Evolutionary conservation across 768 basidiomycete genomes (phyloP), one percentile per base, ranked within the genome.

Genomic region (Russula sp.): DNA sequence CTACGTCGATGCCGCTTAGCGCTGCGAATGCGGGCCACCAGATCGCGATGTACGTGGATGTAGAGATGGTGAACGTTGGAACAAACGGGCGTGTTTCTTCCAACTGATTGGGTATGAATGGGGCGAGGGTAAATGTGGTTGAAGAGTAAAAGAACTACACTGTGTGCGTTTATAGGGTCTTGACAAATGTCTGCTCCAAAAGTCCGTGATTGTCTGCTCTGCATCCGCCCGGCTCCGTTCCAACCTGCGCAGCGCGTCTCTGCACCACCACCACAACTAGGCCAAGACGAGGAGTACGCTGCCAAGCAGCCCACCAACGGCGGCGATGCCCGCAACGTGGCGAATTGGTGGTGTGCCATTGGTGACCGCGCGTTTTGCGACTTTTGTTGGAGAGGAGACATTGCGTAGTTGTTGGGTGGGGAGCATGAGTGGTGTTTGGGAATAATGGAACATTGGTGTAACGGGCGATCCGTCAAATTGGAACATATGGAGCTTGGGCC

Each of bases 341-440:
- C 54, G 54, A 31, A 20, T 39, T 4, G 44, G 42, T 27, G 52
- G 40, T 9, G 48, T 55, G 16, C 18, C 47, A 18, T 35, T 59
- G 37, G 45, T 8, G 0, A 13, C 13, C 7, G 39, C n/a, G 20
- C 55, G 52, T 35, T 42, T 44, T 3, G 27, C 16, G 3, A 55
- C 5, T 22, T 31, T 42, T 16, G 44, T 40, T n/a, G 63, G 13
- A 2, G 47, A 5, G 16, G 59, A 22, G 9, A 34, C 75, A 67
- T 87, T 89, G 66, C 88, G 80, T 62, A 96, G 76, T 51, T 71
- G 50, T 68, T 78, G 79, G 4, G 88, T 89, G 2, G 94, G 94
- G 35, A 93, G 77, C 94, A 97, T 96, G 74, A 85, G 88, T 31
- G 94, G 92, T 10, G 86, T 82, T 14, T 78, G 57, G n/a, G 89